Percentiles rank a stretch among this genome's conserved stretches.
Evolutionary conservation across 495 filamentous ascomycete genomes (phyloP).

Genomic region (Aspergillus mulundensis): DNA sequence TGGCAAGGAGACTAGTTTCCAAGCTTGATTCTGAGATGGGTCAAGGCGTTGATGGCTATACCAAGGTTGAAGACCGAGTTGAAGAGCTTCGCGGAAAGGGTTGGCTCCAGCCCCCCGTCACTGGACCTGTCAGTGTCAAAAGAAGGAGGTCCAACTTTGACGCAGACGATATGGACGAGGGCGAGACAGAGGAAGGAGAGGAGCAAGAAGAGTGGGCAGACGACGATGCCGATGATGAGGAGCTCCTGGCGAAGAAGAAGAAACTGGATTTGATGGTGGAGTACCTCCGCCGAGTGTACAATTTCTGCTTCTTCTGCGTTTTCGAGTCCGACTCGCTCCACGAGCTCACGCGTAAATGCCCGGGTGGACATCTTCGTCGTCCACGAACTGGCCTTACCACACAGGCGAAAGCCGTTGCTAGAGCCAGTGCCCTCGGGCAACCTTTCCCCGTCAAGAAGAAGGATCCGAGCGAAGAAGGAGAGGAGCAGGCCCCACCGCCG

Average conservation of each 20-base stretch:
- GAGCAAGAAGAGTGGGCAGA: conserved; percentile 71
- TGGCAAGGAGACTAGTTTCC: conserved; percentile 68
- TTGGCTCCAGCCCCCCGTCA: conserved; percentile 63
- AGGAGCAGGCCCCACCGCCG: conserved; percentile 57
- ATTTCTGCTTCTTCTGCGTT: conserved; percentile 99
- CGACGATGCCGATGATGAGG: conserved; percentile 84
- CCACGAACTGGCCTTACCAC: conserved; percentile 77
- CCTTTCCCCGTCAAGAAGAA: conserved; percentile 79
- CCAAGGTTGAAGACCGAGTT: conserved; percentile 80
- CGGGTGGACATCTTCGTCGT: conserved; percentile 90
- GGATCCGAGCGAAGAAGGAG: conserved; percentile 58
- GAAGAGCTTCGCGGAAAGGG: conserved; percentile 72
- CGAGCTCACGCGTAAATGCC: conserved; percentile 91
- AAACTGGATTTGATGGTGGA: conserved; percentile 93
- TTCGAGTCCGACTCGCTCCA: conserved; percentile 97
- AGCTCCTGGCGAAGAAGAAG: conserved; percentile 90
- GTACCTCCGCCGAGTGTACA: conserved; percentile 93
- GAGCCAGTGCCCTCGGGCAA: conserved; percentile 72
- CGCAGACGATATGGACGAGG: conserved; percentile 66
- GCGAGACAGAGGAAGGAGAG: conserved; percentile 66
- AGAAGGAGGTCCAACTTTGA: conserved; percentile 58
- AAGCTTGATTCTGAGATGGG: conserved; percentile 82
- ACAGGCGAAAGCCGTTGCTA: conserved; percentile 77
- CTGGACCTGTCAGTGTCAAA: conserved; percentile 52
- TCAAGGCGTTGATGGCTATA: conserved; percentile 57